A percentile compares a stretch with the other conserved stretches of the same genome.
These are phyloP conservation scores for Alternaria brassicae DNA, from an alignment of 2,329 filamentous ascomycete species.

Conservation along the genomic window DNA sequence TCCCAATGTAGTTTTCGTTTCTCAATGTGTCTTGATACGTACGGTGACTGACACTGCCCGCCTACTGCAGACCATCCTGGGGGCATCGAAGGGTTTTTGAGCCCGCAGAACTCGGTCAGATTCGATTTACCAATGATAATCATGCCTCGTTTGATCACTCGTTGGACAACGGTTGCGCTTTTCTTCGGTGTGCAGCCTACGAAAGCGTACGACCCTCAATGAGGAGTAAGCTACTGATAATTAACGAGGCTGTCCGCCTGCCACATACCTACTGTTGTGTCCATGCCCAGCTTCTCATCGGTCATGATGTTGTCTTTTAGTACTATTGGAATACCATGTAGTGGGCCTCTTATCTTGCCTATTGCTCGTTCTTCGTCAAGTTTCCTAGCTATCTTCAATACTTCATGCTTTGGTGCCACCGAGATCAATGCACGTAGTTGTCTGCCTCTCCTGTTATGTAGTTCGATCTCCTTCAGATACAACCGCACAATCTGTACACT, in stretches of 20 bases:
- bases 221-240: neutral
- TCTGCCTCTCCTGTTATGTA: slow-evolving; percentile 46
- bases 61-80: slow-evolving; percentile 52
- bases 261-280: slow-evolving; percentile 50
- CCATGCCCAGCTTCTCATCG: slow-evolving; percentile 48
- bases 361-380: slow-evolving; percentile 51
- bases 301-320: slow-evolving; percentile 55
- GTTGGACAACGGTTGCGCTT: slow-evolving; percentile 49
- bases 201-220: slow-evolving; percentile 47
- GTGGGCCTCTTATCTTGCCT: slow-evolving; percentile 46
- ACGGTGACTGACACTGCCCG: slow-evolving; percentile 50
- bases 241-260: neutral
- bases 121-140: slow-evolving; percentile 55
- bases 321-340: slow-evolving; percentile 55
- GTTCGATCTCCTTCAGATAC: slow-evolving; percentile 45
- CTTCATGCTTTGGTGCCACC: slow-evolving; percentile 47
- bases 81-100: slow-evolving; percentile 48
- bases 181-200: slow-evolving; percentile 47
- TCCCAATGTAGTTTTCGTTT: slow-evolving; percentile 48
- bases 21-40: slow-evolving; percentile 49
- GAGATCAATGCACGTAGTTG: slow-evolving; percentile 50
- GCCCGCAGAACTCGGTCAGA: slow-evolving; percentile 50
- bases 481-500: slow-evolving; percentile 48
- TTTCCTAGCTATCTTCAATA: slow-evolving; percentile 47
- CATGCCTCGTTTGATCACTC: slow-evolving; percentile 49